A percentile compares a stretch with the other conserved stretches of the same genome.
These are phyloP conservation scores for Penicillium sp. DNA, from an alignment of 2,329 filamentous ascomycete species.

Conservation along the genomic window DNA sequence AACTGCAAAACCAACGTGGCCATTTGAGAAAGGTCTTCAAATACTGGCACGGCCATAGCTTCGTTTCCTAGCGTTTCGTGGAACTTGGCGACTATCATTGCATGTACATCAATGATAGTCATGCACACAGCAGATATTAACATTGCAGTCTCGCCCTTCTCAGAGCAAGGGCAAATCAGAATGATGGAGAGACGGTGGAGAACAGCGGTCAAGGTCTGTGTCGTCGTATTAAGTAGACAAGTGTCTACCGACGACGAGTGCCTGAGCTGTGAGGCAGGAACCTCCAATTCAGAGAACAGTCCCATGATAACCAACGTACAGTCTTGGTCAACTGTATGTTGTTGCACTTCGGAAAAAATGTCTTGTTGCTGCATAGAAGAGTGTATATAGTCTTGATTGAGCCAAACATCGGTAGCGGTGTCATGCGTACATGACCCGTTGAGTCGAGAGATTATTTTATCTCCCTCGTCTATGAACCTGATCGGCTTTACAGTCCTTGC, in stretches of 20 bases:
- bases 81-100: background rate
- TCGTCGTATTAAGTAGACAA: background rate
- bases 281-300: conserved; percentile 1
- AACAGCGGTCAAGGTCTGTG: background rate
- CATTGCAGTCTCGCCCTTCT: conserved; percentile 5
- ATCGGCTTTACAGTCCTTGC: background rate
- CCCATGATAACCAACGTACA: background rate
- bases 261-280: background rate
- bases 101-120: conserved; percentile 7
- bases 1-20: conserved; percentile 13
- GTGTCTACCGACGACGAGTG: background rate
- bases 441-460: background rate
- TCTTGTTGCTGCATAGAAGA: background rate
- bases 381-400: background rate
- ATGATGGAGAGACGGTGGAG: conserved; percentile 7
- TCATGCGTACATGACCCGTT: background rate
- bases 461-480: background rate
- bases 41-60: background rate
- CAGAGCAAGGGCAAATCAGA: conserved; percentile 10
- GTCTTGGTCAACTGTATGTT: background rate
- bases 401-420: background rate
- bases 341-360: background rate
- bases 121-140: conserved; percentile 9
- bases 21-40: conserved; percentile 10
- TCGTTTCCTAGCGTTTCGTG: background rate